Evolutionary conservation across 352 stramenopile species (phyloP).

Genomic region (Plasmopara halstedii): DNA sequence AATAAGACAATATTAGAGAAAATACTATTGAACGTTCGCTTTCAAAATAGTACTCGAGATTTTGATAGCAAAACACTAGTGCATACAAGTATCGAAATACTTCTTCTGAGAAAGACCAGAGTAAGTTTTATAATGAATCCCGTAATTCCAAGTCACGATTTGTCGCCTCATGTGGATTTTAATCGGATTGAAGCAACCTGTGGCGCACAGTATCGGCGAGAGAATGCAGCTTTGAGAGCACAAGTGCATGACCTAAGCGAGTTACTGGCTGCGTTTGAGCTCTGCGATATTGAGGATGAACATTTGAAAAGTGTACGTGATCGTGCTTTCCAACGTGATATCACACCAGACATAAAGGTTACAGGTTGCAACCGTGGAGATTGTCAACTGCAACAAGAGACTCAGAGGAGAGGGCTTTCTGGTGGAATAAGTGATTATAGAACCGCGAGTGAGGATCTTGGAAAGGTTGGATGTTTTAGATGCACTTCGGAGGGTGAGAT

Average conservation of each 20-base stretch:
- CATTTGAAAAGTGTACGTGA: slow-evolving; percentile 17
- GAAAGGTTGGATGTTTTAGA: not conserved
- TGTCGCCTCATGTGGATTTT: slow-evolving; percentile 1
- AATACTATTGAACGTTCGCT: too few relatives aligned
- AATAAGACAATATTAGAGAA: too few relatives aligned
- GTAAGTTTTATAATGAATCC: not conserved
- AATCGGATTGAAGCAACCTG: slow-evolving; percentile 4
- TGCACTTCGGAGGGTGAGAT: not conserved
- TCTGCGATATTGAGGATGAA: slow-evolving; percentile 13
- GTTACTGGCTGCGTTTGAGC: slow-evolving; percentile 21
- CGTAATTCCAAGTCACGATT: not conserved
- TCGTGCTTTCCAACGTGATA: slow-evolving; percentile 18
- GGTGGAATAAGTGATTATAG: not conserved
- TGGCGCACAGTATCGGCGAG: slow-evolving; percentile 5
- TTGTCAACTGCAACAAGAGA: slow-evolving; percentile 7
- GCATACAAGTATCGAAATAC: too few relatives aligned
- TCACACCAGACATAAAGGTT: slow-evolving; percentile 8
- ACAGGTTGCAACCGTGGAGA: slow-evolving; percentile 7
- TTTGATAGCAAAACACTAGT: too few relatives aligned
- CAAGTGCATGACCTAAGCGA: slow-evolving; percentile 24
- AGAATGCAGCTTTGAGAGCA: slow-evolving; percentile 12
- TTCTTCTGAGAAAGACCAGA: not conserved
- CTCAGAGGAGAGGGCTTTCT: slow-evolving; percentile 1
- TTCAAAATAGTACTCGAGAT: too few relatives aligned
- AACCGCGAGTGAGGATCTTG: not conserved